Evolutionary conservation across 345 rosid genomes (phyloP), one percentile per base, ranked within the genome.

Genomic region (rapeseed (Brassica napus)): DNA sequence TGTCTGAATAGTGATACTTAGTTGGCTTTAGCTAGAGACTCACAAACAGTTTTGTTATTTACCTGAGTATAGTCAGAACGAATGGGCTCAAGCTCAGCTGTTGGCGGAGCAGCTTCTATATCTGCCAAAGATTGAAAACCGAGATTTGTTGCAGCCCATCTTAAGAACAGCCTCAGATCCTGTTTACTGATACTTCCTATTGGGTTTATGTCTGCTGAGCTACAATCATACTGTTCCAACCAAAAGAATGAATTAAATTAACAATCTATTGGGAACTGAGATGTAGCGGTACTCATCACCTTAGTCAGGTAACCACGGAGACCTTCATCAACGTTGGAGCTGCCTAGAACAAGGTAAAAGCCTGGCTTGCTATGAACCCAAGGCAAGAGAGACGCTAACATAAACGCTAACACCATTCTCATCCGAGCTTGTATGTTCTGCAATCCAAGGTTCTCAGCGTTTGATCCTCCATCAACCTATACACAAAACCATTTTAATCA

Each of bases 171-270:
- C 39, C 94, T 90, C 62, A 96, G 85, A 77, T 96, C 99, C 83
- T 79, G 90, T 87, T 96, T 91, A 70, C 97, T 93, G 55, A 96
- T 88, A 74, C 98, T 90, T 72, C 99, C 98, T 4, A 96, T 96
- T 21, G 99, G 98, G 80, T 96, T 96, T 79, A 96, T 90, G 81
- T 96, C 99, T 26, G 94, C 97, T 47, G 99, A 86, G 85, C 98
- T 93, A 79, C 95, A 93, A 78, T 94, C 98, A 80, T 93, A 96
- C 99, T 95, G 91, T 83, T 64, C 44, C 63, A 42, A 61, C n/a
- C 7, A 68, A 83, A 80, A 64, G 59, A 77, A 69, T 37, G 73
- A 28, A 32, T 26, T 42, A 37, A 3, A 7, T 63, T 68, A 62
- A 12, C 8, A 34, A 37, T 10, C 62, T 39, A 47, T 54, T 28